Percentiles rank a stretch among this genome's conserved stretches.
phyloP scores from a whole-genome alignment of 2,329 filamentous ascomycete genomes.

The Penicillium glabrum region DNA sequence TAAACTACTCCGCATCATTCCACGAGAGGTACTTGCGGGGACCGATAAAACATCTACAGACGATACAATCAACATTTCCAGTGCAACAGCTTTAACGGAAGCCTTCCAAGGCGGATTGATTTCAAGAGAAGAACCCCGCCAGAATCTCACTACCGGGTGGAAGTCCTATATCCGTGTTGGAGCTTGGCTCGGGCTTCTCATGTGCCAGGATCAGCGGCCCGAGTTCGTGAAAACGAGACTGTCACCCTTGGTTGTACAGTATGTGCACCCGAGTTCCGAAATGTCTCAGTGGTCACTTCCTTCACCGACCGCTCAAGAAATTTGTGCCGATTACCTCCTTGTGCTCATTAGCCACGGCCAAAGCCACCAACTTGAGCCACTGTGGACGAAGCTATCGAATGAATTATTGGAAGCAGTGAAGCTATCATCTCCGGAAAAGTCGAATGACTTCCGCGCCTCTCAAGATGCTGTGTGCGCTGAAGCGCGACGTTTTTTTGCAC shows the following conservation, averaged over 20 bases:
- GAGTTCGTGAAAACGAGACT: constrained; percentile 50
- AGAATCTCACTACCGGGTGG: constrained; percentile 70
- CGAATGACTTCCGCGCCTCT: constrained; percentile 71
- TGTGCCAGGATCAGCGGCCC: constrained; percentile 49
- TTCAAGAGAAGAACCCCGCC: constrained; percentile 70
- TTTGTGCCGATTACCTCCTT: constrained; percentile 42
- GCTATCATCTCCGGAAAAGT: constrained; percentile 76
- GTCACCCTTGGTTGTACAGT: constrained; percentile 55
- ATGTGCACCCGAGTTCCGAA: constrained; percentile 50
- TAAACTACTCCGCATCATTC: constrained; percentile 59
- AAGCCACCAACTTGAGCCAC: constrained; percentile 50
- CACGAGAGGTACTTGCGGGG: constrained; percentile 47
- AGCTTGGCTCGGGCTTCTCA: constrained; percentile 52
- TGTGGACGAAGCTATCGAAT: constrained; percentile 65
- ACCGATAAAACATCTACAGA: constrained; percentile 24
- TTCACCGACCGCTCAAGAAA: constrained; percentile 33
- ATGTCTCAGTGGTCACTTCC: constrained; percentile 53
- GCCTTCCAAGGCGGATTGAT: constrained; percentile 71
- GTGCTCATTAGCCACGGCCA: constrained; percentile 43
- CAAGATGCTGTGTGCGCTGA: constrained; percentile 68
- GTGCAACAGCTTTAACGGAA: constrained; percentile 61
- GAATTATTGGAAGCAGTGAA: constrained; percentile 67
- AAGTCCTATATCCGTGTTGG: constrained; percentile 69
- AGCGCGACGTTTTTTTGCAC: constrained; percentile 65
- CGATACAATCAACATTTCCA: constrained; percentile 41